Evolutionary conservation across 75 land plant genomes (phyloP).

Genomic region (Chamaecyparis obtusa): DNA sequence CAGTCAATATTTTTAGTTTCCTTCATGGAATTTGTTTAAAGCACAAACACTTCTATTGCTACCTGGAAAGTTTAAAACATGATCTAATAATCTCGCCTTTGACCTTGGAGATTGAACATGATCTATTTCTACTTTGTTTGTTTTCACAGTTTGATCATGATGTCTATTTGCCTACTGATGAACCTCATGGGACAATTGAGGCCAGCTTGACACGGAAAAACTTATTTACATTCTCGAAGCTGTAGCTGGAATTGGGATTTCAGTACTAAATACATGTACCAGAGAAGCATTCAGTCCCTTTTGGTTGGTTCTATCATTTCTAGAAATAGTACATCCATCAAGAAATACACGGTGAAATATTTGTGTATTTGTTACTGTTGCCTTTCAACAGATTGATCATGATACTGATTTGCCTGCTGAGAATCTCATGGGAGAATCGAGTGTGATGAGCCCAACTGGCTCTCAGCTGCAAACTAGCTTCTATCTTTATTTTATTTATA

Average conservation of each 20-base stretch:
- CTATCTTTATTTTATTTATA: no score
- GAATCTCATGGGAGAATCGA: conserved; percentile 90
- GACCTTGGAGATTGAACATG: not conserved
- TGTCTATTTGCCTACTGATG: conserved; percentile 86
- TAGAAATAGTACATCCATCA: not conserved
- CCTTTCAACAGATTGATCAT: conserved; percentile 76
- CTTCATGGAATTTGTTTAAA: not conserved
- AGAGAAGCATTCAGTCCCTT: not conserved
- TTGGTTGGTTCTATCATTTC: not conserved
- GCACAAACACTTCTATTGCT: not conserved
- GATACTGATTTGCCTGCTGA: conserved; percentile 84
- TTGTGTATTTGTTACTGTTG: not conserved
- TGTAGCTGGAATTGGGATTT: conserved; percentile 20
- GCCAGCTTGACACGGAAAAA: conserved; percentile 62
- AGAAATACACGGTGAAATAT: not conserved
- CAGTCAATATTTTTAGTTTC: not conserved
- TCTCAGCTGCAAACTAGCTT: no score
- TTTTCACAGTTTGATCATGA: conserved; percentile 87
- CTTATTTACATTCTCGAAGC: conserved; percentile 32
- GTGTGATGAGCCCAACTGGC: no score
- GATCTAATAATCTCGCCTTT: not conserved
- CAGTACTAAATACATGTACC: not conserved
- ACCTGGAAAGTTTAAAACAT: not conserved
- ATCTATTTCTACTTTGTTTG: not conserved
- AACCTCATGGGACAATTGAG: conserved; percentile 94